Percentiles rank a stretch among this genome's conserved stretches.
Conservation (phyloP, 495 filamentous ascomycete species). For the Lophiotrema nucula region DNA sequence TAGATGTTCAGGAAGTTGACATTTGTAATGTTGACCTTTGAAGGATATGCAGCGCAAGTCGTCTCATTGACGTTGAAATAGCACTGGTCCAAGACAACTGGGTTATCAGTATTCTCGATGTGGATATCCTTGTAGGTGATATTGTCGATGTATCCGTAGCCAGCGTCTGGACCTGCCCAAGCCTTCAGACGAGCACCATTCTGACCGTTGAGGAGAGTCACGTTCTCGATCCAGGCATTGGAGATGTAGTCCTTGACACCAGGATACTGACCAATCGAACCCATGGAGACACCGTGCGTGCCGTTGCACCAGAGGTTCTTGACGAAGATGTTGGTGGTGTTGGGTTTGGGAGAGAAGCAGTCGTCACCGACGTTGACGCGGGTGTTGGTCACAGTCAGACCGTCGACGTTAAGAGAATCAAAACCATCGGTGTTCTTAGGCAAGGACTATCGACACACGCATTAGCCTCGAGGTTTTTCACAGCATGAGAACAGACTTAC, state of each 20-base stretch:
- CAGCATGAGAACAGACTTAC: conserved; percentile 3
- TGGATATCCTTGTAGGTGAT: conserved; percentile 59
- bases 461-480: conserved; percentile 19
- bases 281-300: conserved; percentile 69
- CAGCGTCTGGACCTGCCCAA: conserved; percentile 61
- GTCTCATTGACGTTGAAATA: conserved; percentile 64
- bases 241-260: conserved; percentile 62
- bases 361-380: conserved; percentile 69
- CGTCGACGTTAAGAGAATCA: conserved; percentile 62
- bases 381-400: conserved; percentile 67
- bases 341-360: conserved; percentile 75
- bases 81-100: conserved; percentile 65
- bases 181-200: conserved; percentile 72
- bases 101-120: conserved; percentile 61
- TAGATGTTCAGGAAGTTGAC: conserved; percentile 33
- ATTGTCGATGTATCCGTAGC: conserved; percentile 53
- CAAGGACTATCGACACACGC: conserved; percentile 49
- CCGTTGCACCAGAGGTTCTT: conserved; percentile 70
- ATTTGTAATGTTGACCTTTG: conserved; percentile 58
- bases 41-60: conserved; percentile 59
- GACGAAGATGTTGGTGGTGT: conserved; percentile 69
- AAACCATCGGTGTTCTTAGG: conserved; percentile 67
- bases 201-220: conserved; percentile 63
- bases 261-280: conserved; percentile 65
- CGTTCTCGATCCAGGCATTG: conserved; percentile 61